These are phyloP conservation scores for Colletotrichum filicis DNA, from an alignment of 2,329 filamentous ascomycete species.

Conservation along the genomic window DNA sequence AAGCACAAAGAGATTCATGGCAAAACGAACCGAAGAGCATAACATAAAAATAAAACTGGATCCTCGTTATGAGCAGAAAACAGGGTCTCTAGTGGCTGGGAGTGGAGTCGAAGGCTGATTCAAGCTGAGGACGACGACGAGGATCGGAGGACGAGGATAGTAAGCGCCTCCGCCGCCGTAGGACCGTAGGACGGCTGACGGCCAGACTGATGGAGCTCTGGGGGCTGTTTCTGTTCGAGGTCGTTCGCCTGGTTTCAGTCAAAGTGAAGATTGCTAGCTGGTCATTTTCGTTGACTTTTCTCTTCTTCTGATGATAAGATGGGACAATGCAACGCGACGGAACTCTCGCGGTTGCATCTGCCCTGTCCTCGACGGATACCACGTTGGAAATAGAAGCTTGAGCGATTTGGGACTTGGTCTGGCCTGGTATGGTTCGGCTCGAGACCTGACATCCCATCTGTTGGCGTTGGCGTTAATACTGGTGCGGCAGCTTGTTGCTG, in stretches of 20 bases:
- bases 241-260: slow-evolving; percentile 23
- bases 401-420: background rate
- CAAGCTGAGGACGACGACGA: background rate
- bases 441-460: background rate
- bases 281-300: background rate
- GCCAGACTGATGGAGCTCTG: background rate
- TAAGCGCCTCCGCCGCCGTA: background rate
- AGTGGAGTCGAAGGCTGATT: background rate
- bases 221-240: background rate
- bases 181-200: background rate
- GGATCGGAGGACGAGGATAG: background rate
- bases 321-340: slow-evolving; percentile 12
- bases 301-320: slow-evolving; percentile 5
- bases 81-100: background rate
- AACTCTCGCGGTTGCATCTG: slow-evolving; percentile 1
- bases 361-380: background rate
- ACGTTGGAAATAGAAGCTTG: background rate
- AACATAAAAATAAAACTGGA: background rate
- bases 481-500: background rate
- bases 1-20: background rate
- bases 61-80: background rate
- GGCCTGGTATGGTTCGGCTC: background rate
- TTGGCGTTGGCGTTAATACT: background rate
- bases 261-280: slow-evolving; percentile 11
- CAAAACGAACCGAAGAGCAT: background rate